Percentiles rank a stretch among this genome's conserved stretches.
Evolutionary conservation across 2,329 filamentous ascomycete species (phyloP).

Genomic region (Dactylellina parvicollis): DNA sequence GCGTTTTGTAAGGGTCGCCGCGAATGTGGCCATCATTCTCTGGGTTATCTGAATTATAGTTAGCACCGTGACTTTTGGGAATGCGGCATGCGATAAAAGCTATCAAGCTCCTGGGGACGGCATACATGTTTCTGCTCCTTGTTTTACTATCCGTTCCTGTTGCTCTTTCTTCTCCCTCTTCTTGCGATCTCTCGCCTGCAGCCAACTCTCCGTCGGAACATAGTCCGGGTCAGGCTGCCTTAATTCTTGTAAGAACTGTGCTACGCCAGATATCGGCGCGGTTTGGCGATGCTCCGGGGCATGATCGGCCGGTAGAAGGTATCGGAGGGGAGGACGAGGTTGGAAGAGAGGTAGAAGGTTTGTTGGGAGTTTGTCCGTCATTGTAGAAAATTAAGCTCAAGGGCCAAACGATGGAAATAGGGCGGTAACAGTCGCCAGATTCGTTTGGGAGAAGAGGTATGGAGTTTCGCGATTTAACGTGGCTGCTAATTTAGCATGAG

Average conservation of each 20-base stretch:
- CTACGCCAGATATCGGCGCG: slow-evolving; percentile 76
- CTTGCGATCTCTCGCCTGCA: slow-evolving; percentile 84
- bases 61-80: slow-evolving; percentile 43
- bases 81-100: neutral
- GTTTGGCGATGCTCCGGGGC: slow-evolving; percentile 84
- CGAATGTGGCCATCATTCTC: slow-evolving; percentile 85
- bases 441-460: slow-evolving; percentile 1
- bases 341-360: slow-evolving; percentile 94
- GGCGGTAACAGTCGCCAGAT: slow-evolving; percentile 34
- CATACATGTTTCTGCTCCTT: slow-evolving; percentile 74
- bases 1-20: slow-evolving; percentile 92
- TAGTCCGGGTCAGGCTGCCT: slow-evolving; percentile 77
- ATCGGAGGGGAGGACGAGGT: slow-evolving; percentile 89
- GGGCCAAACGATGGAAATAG: slow-evolving; percentile 57
- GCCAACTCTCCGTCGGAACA: slow-evolving; percentile 88
- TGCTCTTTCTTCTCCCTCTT: slow-evolving; percentile 80
- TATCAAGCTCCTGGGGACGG: slow-evolving; percentile 14
- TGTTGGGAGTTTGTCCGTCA: slow-evolving; percentile 96
- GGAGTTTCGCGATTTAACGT: slow-evolving; percentile 7
- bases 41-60: slow-evolving; percentile 73
- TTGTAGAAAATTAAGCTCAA: slow-evolving; percentile 63
- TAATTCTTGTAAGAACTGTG: slow-evolving; percentile 79
- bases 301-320: slow-evolving; percentile 82
- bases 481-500: slow-evolving; percentile 27
- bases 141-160: slow-evolving; percentile 71